Percentiles rank a stretch among this genome's conserved stretches.
phyloP scores from a whole-genome alignment of 768 basidiomycete species.

The Kwoniella dendrophila region DNA sequence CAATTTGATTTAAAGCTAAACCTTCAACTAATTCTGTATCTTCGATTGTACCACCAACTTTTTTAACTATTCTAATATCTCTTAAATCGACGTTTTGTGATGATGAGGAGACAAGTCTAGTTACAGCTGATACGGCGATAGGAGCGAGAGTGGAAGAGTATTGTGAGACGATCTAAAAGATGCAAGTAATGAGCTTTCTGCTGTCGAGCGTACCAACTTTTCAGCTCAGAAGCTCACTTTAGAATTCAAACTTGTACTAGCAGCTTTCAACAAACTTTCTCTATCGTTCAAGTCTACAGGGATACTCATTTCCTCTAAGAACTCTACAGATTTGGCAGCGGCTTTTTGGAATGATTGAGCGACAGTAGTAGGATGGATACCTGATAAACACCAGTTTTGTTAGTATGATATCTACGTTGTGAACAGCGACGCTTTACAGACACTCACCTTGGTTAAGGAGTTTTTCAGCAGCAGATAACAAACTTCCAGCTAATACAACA shows the following conservation, averaged over 20 bases:
- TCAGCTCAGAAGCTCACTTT: constrained; percentile 64
- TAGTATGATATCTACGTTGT: not conserved
- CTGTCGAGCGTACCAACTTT: not conserved
- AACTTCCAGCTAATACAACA: constrained; percentile 90
- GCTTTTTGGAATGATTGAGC: constrained; percentile 94
- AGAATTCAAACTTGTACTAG: constrained; percentile 92
- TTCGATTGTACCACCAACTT: constrained; percentile 98
- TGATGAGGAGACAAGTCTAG: constrained; percentile 79
- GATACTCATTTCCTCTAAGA: constrained; percentile 84
- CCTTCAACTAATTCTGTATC: constrained; percentile 97
- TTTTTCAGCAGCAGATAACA: constrained; percentile 93
- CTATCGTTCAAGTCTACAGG: constrained; percentile 89
- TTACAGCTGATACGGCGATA: constrained; percentile 95
- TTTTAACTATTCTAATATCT: constrained; percentile 95
- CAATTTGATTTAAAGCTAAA: constrained; percentile 95
- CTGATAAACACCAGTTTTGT: constrained; percentile 40
- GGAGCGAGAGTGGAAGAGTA: constrained; percentile 98
- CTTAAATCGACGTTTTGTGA: constrained; percentile 95
- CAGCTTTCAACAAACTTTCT: constrained; percentile 81
- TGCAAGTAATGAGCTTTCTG: not conserved
- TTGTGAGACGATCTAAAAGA: constrained; percentile 88
- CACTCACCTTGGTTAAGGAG: constrained; percentile 81
- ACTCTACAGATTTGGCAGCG: constrained; percentile 89
- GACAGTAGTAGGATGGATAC: constrained; percentile 93
- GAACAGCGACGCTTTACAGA: not conserved